Evolutionary conservation across 805 yeast species (phyloP), one percentile per base, ranked within the genome.

Genomic region (Yarrowia sp.): DNA sequence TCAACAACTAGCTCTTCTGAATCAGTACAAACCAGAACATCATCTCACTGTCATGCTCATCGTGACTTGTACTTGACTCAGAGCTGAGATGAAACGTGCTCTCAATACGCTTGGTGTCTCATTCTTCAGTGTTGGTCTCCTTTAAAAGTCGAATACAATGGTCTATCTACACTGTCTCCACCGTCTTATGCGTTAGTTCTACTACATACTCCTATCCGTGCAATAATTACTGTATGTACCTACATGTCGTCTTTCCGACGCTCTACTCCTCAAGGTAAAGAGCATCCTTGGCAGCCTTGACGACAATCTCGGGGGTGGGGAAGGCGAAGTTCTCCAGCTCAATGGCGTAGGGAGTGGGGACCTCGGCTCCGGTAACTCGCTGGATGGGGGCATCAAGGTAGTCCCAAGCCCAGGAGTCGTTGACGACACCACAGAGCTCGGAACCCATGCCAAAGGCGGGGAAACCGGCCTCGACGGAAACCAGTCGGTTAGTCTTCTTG

Each of bases 291-390:
- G 79, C 79, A 49, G 82, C 98, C 85, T 92, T 89, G 78, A 90
- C 86, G 75, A 95, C 90, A 73, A 92, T 87, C 77, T 91, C 94
- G 69, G 91, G 85, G 80, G 93, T 97, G 81, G 99, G 99, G 97
- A 95, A 95, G 69, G 98, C 97, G 79, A 95, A 91, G 83, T 90
- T 96, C 87, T 95, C 99, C 79, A 95, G 86, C 83, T 89, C 93
- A 81, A 88, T 87, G 75, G 97, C 97, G 79, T 95, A 95, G 73
- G 99, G 99, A 74, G 99, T 95, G 81, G 99, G 99, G 41, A 93
- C 98, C 84, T 95, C 99, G 79, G 98, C 97, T 81, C 99, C 99
- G 70, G 99, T 95, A 76, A 93, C 94, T 86, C 99, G 92, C 84
- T 89, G 97, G 74, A 95, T 91, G 75, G 99, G 99, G 71, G 98